Evolutionary conservation across 1,139 yeast species (phyloP).

Genomic region (Kurtzmaniella quercitrusa): DNA sequence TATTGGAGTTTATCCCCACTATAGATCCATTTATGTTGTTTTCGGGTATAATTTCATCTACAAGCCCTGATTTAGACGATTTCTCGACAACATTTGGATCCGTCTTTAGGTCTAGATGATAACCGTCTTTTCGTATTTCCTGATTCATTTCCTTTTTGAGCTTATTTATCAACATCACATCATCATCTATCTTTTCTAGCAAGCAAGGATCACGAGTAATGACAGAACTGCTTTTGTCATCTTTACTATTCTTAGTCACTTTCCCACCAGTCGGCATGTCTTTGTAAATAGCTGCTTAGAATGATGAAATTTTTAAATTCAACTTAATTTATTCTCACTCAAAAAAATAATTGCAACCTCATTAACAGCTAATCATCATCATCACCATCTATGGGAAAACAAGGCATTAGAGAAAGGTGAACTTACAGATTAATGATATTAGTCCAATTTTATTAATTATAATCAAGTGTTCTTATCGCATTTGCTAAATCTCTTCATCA

Average conservation of each 20-base stretch:
- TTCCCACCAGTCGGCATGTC: not conserved
- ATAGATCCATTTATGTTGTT: not conserved
- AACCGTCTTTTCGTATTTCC: conserved; percentile 1
- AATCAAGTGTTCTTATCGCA: not conserved
- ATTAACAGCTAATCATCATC: too few relatives aligned
- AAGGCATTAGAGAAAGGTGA: too few relatives aligned
- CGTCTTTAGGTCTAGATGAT: too few relatives aligned
- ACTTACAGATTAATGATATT: not conserved
- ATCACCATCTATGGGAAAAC: too few relatives aligned
- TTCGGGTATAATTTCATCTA: not conserved
- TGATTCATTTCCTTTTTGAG: conserved; percentile 16
- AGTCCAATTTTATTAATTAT: too few relatives aligned
- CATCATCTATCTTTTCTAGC: conserved; percentile 37
- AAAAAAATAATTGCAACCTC: too few relatives aligned
- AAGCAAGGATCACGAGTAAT: conserved; percentile 14
- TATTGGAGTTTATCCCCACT: conserved; percentile 8
- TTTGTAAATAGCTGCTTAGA: not conserved
- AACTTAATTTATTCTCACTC: not conserved
- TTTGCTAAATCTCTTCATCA: not conserved
- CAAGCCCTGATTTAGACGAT: not conserved
- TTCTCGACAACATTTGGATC: conserved; percentile 1
- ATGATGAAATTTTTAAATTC: not conserved
- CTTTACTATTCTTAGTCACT: not conserved
- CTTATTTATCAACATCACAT: conserved; percentile 28
- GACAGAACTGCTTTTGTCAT: not conserved